Evolutionary conservation across 169 alveolate genomes (phyloP).

Genomic region (Plasmodium fragile): DNA sequence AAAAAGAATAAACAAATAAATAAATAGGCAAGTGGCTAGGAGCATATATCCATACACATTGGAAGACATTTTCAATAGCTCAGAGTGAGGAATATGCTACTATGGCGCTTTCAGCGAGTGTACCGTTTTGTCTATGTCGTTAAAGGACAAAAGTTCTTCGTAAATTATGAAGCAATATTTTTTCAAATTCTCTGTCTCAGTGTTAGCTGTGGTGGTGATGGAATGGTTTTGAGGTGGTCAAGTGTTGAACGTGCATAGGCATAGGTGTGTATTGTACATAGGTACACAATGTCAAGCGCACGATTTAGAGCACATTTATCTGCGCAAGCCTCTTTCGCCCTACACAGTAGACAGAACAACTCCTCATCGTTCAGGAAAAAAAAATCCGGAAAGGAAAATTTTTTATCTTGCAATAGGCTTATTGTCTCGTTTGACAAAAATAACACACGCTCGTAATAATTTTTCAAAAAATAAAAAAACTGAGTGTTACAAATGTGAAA

Average conservation of each 20-base stretch:
- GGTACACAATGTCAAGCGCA: background rate
- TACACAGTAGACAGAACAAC: conserved; percentile 58
- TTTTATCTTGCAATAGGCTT: conserved; percentile 57
- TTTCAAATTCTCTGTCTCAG: conserved; percentile 45
- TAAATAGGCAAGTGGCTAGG: background rate
- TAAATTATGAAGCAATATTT: conserved; percentile 68
- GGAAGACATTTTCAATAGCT: background rate
- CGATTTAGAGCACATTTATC: background rate
- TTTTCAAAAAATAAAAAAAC: conserved; percentile 64
- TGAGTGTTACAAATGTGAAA: conserved; percentile 38
- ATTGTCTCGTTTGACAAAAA: conserved; percentile 47
- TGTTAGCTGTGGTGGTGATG: conserved; percentile 13
- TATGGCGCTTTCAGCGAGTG: background rate
- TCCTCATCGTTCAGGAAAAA: conserved; percentile 61
- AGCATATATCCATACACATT: background rate
- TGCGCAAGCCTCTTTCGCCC: background rate
- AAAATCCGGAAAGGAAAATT: conserved; percentile 66
- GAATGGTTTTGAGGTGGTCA: background rate
- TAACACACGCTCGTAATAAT: conserved; percentile 38
- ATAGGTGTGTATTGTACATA: background rate
- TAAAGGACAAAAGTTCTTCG: conserved; percentile 59
- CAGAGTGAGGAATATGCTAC: background rate
- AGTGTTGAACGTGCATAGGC: background rate
- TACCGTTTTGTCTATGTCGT: conserved; percentile 71
- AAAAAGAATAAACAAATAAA: background rate